Evolutionary conservation across 106 monocot genomes (phyloP).

Genomic region (Dendrobium catenatum): DNA sequence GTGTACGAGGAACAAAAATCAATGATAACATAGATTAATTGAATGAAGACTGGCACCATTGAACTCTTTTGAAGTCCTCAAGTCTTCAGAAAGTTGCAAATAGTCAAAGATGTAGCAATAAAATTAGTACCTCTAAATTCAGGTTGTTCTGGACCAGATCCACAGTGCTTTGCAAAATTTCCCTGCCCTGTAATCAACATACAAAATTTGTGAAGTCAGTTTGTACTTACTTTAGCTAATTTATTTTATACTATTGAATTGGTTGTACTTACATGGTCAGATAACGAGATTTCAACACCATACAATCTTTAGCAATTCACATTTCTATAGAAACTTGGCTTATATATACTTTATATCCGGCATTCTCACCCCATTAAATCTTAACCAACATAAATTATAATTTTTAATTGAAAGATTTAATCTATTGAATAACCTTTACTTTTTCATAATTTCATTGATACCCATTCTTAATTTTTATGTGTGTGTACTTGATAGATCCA

Average conservation of each 20-base stretch:
- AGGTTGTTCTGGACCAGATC: constrained; percentile 91
- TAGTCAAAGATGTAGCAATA: neutral
- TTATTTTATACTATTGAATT: neutral
- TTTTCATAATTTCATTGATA: too few relatives aligned
- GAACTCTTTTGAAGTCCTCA: neutral
- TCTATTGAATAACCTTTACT: too few relatives aligned
- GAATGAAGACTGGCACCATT: neutral
- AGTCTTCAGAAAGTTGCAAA: neutral
- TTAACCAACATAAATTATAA: too few relatives aligned
- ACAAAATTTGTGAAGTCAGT: neutral
- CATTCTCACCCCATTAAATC: too few relatives aligned
- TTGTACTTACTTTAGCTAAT: neutral
- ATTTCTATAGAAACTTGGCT: too few relatives aligned
- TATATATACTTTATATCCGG: too few relatives aligned
- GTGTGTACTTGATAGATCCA: too few relatives aligned
- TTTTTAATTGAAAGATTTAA: too few relatives aligned
- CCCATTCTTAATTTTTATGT: too few relatives aligned
- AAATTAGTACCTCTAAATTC: constrained; percentile 71
- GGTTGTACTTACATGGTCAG: neutral
- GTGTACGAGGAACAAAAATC: neutral
- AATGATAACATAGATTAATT: neutral
- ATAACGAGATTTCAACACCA: neutral
- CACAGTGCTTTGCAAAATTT: constrained; percentile 94
- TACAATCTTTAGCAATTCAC: neutral
- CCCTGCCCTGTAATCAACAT: constrained; percentile 68